Base-by-base conservation (phyloP, 495 filamentous ascomycete species). In the Aspergillus panamensis region DNA sequence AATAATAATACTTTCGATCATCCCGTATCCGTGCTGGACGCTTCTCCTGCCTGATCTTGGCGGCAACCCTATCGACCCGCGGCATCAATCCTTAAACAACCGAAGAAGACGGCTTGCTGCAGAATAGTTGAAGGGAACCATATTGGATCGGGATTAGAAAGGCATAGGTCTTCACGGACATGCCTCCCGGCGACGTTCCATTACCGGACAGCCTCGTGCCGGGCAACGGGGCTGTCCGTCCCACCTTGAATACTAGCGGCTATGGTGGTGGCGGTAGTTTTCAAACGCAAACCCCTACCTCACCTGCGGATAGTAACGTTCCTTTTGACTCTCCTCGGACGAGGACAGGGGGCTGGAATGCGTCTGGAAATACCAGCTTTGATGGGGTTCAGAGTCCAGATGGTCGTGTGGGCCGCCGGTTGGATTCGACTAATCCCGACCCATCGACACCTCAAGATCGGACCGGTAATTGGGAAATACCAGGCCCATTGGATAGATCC, bases 191-290 rank as follows among this genome's bases (percentile, higher is more conserved):
- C 69, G 74, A 74, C 62, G 71, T 75, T 64, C 55, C 67, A 43
- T 60, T 72, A 21, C 76, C 76, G 64, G 73, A 75, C 62, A 79
- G 75, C 67, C 70, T 79, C 66, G 71, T 77, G 67, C 73, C 76
- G 62, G 76, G 76, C 66, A 73, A 79, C 57, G 71, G 70, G 52
- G 72, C 66, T 57, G 67, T 68, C 64, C 72, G 70, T 57, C 74
- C 74, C 14, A 72, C 68, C 30, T 54, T 77, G 56, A 76, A 74
- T 62, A 76, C 73, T 14, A 69, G 70, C 29, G 74, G 76, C 53
- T 74, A 75, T 47, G 67, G 66, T 51, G 58, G 60, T 53, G 69
- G 37, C 25, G 48, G 30, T 35, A 51, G 59, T 58, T 76, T 70
- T 47, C 66, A 69, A 31, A 68, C 67, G 54, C 73, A 77, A 52